These are phyloP conservation scores for Hirsutella thompsonii DNA, from an alignment of 2,329 filamentous ascomycete species.

Conservation along the genomic window DNA sequence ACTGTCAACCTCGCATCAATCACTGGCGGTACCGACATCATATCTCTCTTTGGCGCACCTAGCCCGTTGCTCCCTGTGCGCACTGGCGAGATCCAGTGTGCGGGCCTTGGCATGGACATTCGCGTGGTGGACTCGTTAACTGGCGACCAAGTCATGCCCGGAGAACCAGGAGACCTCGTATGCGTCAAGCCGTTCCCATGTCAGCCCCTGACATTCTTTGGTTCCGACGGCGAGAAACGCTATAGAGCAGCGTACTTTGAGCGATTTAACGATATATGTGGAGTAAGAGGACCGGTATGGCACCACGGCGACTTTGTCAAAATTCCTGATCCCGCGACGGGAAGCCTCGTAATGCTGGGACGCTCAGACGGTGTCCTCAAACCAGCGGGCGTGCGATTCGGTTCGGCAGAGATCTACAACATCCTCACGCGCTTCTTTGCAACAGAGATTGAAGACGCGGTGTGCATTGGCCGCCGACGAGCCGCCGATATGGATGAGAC, in stretches of 20 bases:
- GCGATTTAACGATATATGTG: conserved; percentile 45
- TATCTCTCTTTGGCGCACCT: conserved; percentile 83
- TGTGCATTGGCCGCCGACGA: conserved; percentile 72
- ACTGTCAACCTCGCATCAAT: conserved; percentile 84
- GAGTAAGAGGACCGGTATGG: conserved; percentile 46
- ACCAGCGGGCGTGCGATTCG: conserved; percentile 81
- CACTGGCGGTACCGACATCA: conserved; percentile 92
- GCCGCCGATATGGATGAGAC: conserved; percentile 67
- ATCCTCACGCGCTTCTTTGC: conserved; percentile 77
- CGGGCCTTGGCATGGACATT: conserved; percentile 70
- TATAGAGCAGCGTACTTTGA: conserved; percentile 84
- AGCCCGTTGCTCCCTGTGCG: conserved; percentile 64
- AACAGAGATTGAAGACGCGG: conserved; percentile 64
- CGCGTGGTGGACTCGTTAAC: conserved; percentile 43
- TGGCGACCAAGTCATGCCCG: conserved; percentile 40
- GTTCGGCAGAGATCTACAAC: conserved; percentile 92
- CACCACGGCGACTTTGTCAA: conserved; percentile 89
- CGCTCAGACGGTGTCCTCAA: conserved; percentile 89
- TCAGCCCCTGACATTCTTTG: conserved; percentile 85
- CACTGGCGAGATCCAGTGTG: conserved; percentile 64
- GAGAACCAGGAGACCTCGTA: conserved; percentile 75
- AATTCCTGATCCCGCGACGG: conserved; percentile 51
- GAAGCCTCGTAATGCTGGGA: conserved; percentile 81
- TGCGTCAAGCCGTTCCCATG: conserved; percentile 80
- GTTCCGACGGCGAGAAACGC: conserved; percentile 47